Evolutionary conservation across 1,284 basidiomycete species (phyloP), one percentile per base, ranked within the genome.

Genomic region (Kwoniella shivajii): DNA sequence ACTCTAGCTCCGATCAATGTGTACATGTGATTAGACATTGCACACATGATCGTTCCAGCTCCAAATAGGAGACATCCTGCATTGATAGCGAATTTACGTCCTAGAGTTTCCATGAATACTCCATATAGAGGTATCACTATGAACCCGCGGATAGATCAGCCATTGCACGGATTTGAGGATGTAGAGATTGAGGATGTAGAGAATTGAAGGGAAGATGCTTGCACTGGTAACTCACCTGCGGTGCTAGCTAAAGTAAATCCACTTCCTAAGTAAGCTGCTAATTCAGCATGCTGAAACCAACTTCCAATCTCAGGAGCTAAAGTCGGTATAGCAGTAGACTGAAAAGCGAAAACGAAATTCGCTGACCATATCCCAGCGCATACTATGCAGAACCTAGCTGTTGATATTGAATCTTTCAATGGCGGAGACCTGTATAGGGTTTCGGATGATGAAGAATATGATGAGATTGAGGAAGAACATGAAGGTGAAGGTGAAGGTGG

Each of bases 271-370:
- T 75, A 78, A 2, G 71, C 65, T 2, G 71, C 67, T 18, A 78
- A 60, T 54, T 78, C 77, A 36, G 75, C 72, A 64, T 74, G 77
- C 3, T 70, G 49, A 56, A 77, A 77, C 47, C 64, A 64, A 52
- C 56, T 63, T 2, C 57, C 56, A 10, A 68, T 66, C 14, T 46
- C 61, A 0, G 74, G 74, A n/a, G 75, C 73, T 13, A 77, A 58
- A 0, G 76, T 77, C 1, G 77, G 77, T 26, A 78, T 70, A 2
- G 72, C 71, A 13, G 75, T 76, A 9, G 60, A 62, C 45, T 78
- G 77, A 34, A 77, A 65, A 0, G 77, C 77, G 52, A 77, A 77
- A 4, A 72, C 69, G 39, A 77, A 76, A 59, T 78, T 77, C 30
- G 69, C 66, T 0, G 68, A 68, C 73, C 69, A 71, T 46, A 69